phyloP scores from a whole-genome alignment of 192 early-diverging fungal species.

The Backusella luteola region DNA sequence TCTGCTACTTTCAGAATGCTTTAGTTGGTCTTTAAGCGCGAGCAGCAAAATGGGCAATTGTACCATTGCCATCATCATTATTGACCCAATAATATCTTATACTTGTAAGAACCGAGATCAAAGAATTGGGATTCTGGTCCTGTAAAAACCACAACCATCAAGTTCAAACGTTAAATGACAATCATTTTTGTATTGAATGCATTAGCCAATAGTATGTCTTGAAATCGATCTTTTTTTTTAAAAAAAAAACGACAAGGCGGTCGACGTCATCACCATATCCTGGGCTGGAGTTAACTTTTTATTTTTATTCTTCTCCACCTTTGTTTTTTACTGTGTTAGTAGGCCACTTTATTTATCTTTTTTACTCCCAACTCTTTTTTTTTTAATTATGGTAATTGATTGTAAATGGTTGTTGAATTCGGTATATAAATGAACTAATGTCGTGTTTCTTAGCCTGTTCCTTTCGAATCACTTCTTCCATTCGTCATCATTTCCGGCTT shows the following conservation, averaged over 20 bases:
- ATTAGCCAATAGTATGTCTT: background rate
- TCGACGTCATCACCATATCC: background rate
- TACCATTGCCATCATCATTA: too few relatives aligned
- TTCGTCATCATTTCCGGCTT: constrained; percentile 70
- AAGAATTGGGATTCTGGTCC: too few relatives aligned
- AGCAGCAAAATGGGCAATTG: too few relatives aligned
- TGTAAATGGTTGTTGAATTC: background rate
- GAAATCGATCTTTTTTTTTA: background rate
- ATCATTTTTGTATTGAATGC: too few relatives aligned
- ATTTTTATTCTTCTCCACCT: background rate
- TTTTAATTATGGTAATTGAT: background rate
- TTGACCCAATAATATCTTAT: too few relatives aligned
- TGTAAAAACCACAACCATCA: background rate
- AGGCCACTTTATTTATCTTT: constrained; percentile 16
- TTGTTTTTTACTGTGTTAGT: constrained; percentile 5
- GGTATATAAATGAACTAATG: background rate
- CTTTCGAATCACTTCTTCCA: constrained; percentile 75
- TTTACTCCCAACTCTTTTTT: constrained; percentile 16
- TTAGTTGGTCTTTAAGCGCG: too few relatives aligned
- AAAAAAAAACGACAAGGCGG: background rate
- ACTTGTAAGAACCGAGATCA: too few relatives aligned
- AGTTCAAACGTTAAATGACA: background rate
- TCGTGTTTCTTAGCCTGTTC: constrained; percentile 57
- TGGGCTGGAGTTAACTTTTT: constrained; percentile 4
- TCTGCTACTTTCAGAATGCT: too few relatives aligned